A percentile compares a stretch with the other conserved stretches of the same genome.
Evolutionary conservation across 192 early-diverging fungal species (phyloP).

Genomic region (Coemansia sp.): DNA sequence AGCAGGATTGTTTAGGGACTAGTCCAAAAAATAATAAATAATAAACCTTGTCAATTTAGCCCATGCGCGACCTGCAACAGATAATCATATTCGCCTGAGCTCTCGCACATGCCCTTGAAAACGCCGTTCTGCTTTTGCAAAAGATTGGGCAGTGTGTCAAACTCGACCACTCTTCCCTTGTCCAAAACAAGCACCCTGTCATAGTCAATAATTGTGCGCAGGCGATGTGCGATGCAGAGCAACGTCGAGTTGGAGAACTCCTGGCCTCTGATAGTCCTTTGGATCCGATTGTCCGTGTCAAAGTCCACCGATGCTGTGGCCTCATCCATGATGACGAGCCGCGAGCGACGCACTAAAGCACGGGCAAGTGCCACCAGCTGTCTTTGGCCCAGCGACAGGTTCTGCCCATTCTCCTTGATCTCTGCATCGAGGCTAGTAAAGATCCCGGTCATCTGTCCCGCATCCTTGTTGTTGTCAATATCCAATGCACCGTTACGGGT

Average conservation of each 20-base stretch:
- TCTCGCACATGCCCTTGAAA: conserved; percentile 71
- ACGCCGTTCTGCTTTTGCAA: conserved; percentile 28
- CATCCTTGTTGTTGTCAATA: background rate
- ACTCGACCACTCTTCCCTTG: background rate
- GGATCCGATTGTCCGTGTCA: too few relatives aligned
- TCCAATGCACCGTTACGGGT: background rate
- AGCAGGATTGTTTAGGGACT: too few relatives aligned
- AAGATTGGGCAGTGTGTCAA: background rate
- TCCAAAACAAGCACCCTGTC: background rate
- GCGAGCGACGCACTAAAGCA: conserved; percentile 64
- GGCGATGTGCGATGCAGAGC: background rate
- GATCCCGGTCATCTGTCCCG: background rate
- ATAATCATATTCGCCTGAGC: background rate
- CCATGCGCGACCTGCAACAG: too few relatives aligned
- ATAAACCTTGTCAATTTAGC: too few relatives aligned
- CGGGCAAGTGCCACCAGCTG: conserved; percentile 73
- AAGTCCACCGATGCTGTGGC: too few relatives aligned
- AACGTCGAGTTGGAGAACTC: background rate
- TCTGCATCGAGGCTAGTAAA: conserved; percentile 60
- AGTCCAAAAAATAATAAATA: too few relatives aligned
- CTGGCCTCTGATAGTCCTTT: conserved; percentile 18
- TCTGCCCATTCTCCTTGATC: too few relatives aligned
- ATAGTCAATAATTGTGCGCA: background rate
- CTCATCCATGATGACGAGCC: conserved; percentile 76
- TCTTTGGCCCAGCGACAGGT: too few relatives aligned